These are phyloP conservation scores for Claviceps sp. DNA, from an alignment of 2,329 filamentous ascomycete species.

Conservation along the genomic window DNA sequence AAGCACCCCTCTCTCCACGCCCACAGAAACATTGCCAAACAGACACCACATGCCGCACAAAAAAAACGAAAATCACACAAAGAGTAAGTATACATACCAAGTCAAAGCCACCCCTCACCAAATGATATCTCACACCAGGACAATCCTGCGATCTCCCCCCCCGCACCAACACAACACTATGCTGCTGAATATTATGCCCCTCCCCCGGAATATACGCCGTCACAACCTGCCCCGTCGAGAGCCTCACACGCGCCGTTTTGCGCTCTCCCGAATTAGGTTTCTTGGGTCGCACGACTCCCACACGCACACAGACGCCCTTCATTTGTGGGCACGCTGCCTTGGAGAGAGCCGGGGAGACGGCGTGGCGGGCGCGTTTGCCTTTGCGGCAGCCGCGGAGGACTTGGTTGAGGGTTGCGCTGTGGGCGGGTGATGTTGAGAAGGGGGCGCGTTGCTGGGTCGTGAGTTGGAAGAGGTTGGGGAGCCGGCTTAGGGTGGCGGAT, in stretches of 20 bases:
- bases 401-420: conserved; percentile 57
- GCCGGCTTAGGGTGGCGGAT: neutral
- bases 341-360: conserved; percentile 72
- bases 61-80: too few species aligned
- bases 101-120: conserved; percentile 85
- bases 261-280: conserved; percentile 97
- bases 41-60: neutral
- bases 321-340: conserved; percentile 59
- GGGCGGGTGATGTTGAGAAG: conserved; percentile 45
- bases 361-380: conserved; percentile 68
- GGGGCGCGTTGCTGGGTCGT: conserved; percentile 14
- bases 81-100: conserved; percentile 48
- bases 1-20: too few species aligned
- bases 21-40: too few species aligned
- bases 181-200: conserved; percentile 98
- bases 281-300: conserved; percentile 89
- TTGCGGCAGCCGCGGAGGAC: conserved; percentile 65
- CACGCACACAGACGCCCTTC: conserved; percentile 93
- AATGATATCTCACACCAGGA: conserved; percentile 91
- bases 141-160: conserved; percentile 93
- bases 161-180: conserved; percentile 91
- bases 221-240: conserved; percentile 76
- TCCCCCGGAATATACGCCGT: conserved; percentile 94
- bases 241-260: conserved; percentile 82
- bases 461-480: neutral